Evolutionary conservation across 2,329 filamentous ascomycete genomes (phyloP), one percentile per base, ranked within the genome.

Genomic region (Cladosporium halotolerans): DNA sequence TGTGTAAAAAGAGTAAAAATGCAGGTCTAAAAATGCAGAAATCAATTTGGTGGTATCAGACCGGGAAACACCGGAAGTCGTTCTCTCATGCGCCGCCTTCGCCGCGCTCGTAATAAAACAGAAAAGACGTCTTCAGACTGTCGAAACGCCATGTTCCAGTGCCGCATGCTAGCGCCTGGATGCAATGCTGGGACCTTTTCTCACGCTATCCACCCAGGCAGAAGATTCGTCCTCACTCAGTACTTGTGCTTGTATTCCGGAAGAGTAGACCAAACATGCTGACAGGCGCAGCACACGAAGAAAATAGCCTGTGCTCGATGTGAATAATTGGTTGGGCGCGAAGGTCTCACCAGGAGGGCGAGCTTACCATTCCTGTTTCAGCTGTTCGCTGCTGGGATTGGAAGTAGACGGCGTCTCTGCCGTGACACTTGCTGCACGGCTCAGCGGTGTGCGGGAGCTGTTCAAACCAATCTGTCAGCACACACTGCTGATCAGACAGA

Each of bases 361-460:
- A 13, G 62, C 87, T 79, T 73, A 97, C 93, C 93, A 99, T 99
- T 76, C 93, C 93, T 42, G 93, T 99, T 72, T 97, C 91, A 45
- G 89, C 89, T 62, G 87, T 96, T 73, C 93, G 87, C 76, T 97
- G 91, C 70, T 99, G 93, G 57, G 91, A 96, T 76, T 99, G 93
- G 78, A 99, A 99, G 76, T 96, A 99, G 56, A 99, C 95, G 43
- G 91, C 90, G 74, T 97, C 91, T 63, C 84, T 83, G 71, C 93
- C 87, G 61, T 81, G 80, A 78, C 95, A 99, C 62, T 78, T 80
- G 49, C 90, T 89, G 75, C 93, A 99, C 56, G 80, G 89, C 70
- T 89, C 88, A 64, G 89, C 85, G 34, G 59, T 55, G 66, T 91
- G 86, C 60, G 93, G 93, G 71, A 97, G 88, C 91, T 96, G 63